These are phyloP conservation scores for Calonectria pteridis DNA, from an alignment of 2,329 filamentous ascomycete genomes.

Conservation along the genomic window DNA sequence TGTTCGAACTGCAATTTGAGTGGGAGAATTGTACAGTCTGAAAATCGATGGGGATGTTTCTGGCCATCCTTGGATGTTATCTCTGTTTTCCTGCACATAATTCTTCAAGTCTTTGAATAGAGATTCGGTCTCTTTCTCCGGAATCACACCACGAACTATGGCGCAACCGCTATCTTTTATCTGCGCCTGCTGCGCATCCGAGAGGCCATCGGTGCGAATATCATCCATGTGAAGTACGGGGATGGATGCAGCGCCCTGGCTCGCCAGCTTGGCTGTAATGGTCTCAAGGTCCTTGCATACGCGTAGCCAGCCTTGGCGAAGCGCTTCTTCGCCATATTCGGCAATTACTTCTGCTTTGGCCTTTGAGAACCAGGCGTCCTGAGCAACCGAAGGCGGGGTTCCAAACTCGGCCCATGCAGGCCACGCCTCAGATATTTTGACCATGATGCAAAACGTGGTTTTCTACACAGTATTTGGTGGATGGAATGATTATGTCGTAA, in stretches of 20 bases:
- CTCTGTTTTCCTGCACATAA: slow-evolving; percentile 49
- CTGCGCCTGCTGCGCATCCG: slow-evolving; percentile 36
- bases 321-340: slow-evolving; percentile 51
- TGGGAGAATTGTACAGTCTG: slow-evolving; percentile 53
- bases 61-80: slow-evolving; percentile 50
- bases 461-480: background rate
- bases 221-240: slow-evolving; percentile 46
- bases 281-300: slow-evolving; percentile 52
- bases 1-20: slow-evolving; percentile 52
- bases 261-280: slow-evolving; percentile 51
- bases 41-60: slow-evolving; percentile 52
- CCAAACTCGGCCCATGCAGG: slow-evolving; percentile 40
- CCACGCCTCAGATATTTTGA: slow-evolving; percentile 24
- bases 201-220: slow-evolving; percentile 37
- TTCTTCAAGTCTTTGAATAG: slow-evolving; percentile 49
- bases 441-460: background rate
- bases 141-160: slow-evolving; percentile 38
- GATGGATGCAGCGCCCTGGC: slow-evolving; percentile 48
- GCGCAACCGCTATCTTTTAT: slow-evolving; percentile 44
- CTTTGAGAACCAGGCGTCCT: slow-evolving; percentile 20
- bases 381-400: slow-evolving; percentile 20
- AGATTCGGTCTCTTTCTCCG: slow-evolving; percentile 32
- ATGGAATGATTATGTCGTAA: background rate
- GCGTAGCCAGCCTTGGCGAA: slow-evolving; percentile 53
- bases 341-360: slow-evolving; percentile 51